A percentile compares a stretch with the other conserved stretches of the same genome.
Evolutionary conservation across 495 filamentous ascomycete species (phyloP).

Genomic region (Penicillium cinerascens): DNA sequence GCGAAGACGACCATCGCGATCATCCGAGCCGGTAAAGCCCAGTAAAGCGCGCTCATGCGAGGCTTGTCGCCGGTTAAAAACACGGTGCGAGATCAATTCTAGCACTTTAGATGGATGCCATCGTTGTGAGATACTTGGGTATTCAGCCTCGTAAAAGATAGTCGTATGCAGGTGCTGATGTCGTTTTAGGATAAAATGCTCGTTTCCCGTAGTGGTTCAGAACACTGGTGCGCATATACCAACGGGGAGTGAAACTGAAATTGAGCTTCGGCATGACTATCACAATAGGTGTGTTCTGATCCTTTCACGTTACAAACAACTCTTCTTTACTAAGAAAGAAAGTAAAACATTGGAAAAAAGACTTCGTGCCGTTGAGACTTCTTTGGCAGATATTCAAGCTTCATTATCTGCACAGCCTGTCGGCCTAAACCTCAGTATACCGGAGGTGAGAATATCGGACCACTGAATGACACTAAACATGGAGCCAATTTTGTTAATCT

Average conservation of each 20-base stretch:
- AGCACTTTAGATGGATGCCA: constrained; percentile 6
- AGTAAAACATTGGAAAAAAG: too few relatives aligned
- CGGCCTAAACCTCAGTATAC: not conserved
- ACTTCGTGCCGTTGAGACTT: constrained; percentile 4
- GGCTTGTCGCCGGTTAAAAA: constrained; percentile 17
- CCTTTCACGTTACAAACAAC: not conserved
- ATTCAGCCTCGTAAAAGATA: not conserved
- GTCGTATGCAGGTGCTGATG: not conserved
- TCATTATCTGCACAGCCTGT: not conserved
- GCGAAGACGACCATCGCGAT: too few relatives aligned
- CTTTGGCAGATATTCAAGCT: constrained; percentile 5
- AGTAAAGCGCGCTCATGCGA: constrained; percentile 17
- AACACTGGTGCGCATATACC: too few relatives aligned
- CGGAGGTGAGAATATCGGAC: not conserved
- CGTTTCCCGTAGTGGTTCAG: not conserved
- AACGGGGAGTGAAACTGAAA: too few relatives aligned
- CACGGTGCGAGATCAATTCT: constrained; percentile 9
- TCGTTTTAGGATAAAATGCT: constrained; percentile 4
- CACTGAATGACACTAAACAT: too few relatives aligned
- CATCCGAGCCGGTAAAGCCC: too few relatives aligned
- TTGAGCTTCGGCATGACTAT: not conserved
- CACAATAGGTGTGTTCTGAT: not conserved
- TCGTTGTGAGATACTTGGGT: constrained; percentile 12
- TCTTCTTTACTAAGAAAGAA: too few relatives aligned
- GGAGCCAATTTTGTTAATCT: too few relatives aligned